phyloP scores from a whole-genome alignment of 2,329 filamentous ascomycete genomes.

The Scedosporium dehoogii region DNA sequence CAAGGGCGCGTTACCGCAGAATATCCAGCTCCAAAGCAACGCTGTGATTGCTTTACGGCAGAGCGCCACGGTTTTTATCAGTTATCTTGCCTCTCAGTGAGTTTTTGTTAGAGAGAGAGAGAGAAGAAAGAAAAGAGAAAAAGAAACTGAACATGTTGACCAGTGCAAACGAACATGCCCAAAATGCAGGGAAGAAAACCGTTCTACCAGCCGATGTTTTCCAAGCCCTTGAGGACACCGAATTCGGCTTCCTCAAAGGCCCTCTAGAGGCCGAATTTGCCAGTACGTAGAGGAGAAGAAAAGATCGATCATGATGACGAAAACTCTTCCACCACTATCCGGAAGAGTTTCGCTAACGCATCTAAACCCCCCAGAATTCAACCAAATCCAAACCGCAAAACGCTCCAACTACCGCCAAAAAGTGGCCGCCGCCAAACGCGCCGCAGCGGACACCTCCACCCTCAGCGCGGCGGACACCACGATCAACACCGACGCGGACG shows the following conservation, averaged over 20 bases:
- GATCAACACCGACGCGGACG: slow-evolving; percentile 22
- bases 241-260: slow-evolving; percentile 61
- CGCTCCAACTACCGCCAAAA: slow-evolving; percentile 63
- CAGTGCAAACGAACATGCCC: slow-evolving; percentile 65
- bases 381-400: slow-evolving; percentile 62
- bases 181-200: slow-evolving; percentile 62
- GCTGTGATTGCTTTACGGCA: slow-evolving; percentile 71
- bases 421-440: slow-evolving; percentile 41
- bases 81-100: slow-evolving; percentile 66
- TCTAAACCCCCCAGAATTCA: slow-evolving; percentile 56
- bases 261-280: slow-evolving; percentile 66
- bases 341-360: slow-evolving; percentile 6
- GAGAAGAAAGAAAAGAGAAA: neutral
- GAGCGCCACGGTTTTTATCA: slow-evolving; percentile 76
- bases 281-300: slow-evolving; percentile 38
- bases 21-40: slow-evolving; percentile 77
- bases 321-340: too few species aligned
- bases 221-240: slow-evolving; percentile 64
- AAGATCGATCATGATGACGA: too few species aligned
- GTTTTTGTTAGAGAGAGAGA: slow-evolving; percentile 19
- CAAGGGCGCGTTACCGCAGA: slow-evolving; percentile 69
- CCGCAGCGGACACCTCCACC: slow-evolving; percentile 26
- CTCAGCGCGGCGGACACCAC: slow-evolving; percentile 17
- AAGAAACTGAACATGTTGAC: neutral
- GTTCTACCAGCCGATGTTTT: slow-evolving; percentile 69